Evolutionary conservation across 306 rosid species (phyloP).

Genomic region (Benincasa hispida): DNA sequence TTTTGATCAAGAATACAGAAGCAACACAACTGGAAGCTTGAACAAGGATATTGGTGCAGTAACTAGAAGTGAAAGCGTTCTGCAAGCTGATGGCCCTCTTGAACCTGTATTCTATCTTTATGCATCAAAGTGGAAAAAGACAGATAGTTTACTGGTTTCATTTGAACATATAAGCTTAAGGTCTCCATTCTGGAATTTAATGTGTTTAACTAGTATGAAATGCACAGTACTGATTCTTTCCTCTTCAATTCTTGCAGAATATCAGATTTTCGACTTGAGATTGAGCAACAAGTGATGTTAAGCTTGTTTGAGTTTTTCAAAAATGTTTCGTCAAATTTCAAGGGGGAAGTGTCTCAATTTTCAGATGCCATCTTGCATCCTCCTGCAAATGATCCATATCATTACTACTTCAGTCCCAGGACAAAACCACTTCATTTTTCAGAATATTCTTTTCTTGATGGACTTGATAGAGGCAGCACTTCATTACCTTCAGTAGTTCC

Average conservation of each 20-base stretch:
- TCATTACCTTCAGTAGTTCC: conserved; percentile 64
- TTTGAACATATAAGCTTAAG: conserved; percentile 79
- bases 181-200: conserved; percentile 25
- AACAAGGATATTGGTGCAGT: conserved; percentile 32
- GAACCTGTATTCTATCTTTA: conserved; percentile 59
- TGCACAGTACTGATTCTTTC: conserved; percentile 9
- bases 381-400: conserved; percentile 20
- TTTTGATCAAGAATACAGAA: conserved; percentile 43
- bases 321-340: conserved; percentile 47
- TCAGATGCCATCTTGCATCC: conserved; percentile 24
- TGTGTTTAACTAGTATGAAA: conserved; percentile 5
- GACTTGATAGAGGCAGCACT: conserved; percentile 18
- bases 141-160: conserved; percentile 70
- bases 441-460: conserved; percentile 24
- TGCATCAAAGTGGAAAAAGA: conserved; percentile 90
- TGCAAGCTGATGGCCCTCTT: conserved; percentile 30
- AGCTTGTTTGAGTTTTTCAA: conserved; percentile 65
- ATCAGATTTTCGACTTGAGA: conserved; percentile 80
- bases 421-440: conserved; percentile 20
- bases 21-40: conserved; percentile 22
- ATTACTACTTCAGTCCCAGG: conserved; percentile 24
- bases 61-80: conserved; percentile 28
- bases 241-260: conserved; percentile 50
- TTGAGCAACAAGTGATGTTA: conserved; percentile 84
- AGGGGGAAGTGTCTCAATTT: conserved; percentile 30